Evolutionary conservation across 2,329 filamentous ascomycete species (phyloP).

Genomic region (Rhexocercosporidium sp.): DNA sequence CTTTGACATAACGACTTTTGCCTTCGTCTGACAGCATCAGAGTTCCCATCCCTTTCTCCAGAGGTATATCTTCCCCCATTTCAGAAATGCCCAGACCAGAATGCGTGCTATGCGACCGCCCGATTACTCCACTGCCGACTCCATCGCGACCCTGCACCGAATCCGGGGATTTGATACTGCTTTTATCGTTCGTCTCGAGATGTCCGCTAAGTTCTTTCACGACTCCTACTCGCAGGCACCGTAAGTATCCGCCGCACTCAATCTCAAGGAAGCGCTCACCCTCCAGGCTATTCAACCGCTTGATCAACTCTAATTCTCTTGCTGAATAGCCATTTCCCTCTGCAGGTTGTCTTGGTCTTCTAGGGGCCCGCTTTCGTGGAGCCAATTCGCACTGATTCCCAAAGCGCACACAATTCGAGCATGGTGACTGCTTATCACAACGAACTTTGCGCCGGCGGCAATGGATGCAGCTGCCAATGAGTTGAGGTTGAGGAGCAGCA

Average conservation of each 20-base stretch:
- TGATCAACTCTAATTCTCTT: conserved; percentile 15
- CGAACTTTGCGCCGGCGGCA: conserved; percentile 15
- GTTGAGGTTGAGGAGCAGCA: not conserved
- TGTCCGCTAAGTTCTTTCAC: conserved; percentile 8
- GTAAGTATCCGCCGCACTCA: not conserved
- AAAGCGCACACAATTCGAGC: conserved; percentile 16
- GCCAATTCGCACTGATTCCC: conserved; percentile 15
- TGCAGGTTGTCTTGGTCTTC: conserved; percentile 5
- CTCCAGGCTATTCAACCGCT: conserved; percentile 16
- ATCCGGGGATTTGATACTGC: not conserved
- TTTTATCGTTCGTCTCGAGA: not conserved
- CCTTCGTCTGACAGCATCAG: conserved; percentile 52
- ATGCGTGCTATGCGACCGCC: not conserved
- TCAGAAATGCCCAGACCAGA: not conserved
- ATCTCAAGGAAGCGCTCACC: not conserved
- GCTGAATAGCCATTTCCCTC: not conserved
- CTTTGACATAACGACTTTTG: conserved; percentile 52
- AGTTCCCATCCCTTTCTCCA: conserved; percentile 51
- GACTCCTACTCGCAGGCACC: not conserved
- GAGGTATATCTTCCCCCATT: not conserved
- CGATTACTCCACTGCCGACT: not conserved
- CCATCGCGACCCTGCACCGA: not conserved
- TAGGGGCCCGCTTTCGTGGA: conserved; percentile 17
- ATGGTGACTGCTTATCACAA: conserved; percentile 18
- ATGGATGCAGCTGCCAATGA: conserved; percentile 16